Percentiles rank a stretch among this genome's conserved stretches.
Evolutionary conservation across 2,329 filamentous ascomycete species (phyloP).

Genomic region (Tricladium varicosporioides): DNA sequence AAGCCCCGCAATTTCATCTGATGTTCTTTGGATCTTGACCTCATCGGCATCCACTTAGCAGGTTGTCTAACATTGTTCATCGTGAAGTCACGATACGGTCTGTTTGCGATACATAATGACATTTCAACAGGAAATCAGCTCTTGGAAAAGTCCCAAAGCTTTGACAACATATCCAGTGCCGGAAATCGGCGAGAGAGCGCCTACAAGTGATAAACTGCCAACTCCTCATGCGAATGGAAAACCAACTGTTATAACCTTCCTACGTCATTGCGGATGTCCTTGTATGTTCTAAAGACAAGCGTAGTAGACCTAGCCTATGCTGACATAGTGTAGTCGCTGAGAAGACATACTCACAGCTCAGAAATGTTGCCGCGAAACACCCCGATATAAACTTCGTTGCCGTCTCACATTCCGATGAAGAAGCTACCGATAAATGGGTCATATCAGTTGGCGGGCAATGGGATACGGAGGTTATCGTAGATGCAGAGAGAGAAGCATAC

Average conservation of each 20-base stretch:
- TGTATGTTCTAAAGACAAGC: slow-evolving; percentile 47
- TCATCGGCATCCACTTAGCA: neutral
- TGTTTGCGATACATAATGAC: slow-evolving; percentile 24
- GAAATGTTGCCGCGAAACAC: slow-evolving; percentile 49
- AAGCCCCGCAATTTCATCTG: too few species aligned
- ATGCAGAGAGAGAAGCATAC: slow-evolving; percentile 59
- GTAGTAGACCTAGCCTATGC: too few species aligned
- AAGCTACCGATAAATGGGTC: slow-evolving; percentile 47
- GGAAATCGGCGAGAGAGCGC: slow-evolving; percentile 53
- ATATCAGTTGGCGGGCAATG: slow-evolving; percentile 24
- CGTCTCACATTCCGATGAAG: slow-evolving; percentile 59
- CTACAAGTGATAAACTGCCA: slow-evolving; percentile 48
- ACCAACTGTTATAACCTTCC: slow-evolving; percentile 63
- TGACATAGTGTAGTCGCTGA: slow-evolving; percentile 45
- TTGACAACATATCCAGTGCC: slow-evolving; percentile 46
- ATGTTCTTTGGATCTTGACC: too few species aligned
- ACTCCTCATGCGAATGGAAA: slow-evolving; percentile 50
- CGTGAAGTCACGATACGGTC: neutral
- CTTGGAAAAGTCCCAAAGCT: slow-evolving; percentile 26
- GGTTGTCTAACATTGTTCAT: neutral
- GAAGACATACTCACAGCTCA: slow-evolving; percentile 58
- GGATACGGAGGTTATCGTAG: slow-evolving; percentile 57
- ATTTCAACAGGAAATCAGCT: slow-evolving; percentile 31
- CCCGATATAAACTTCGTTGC: slow-evolving; percentile 55
- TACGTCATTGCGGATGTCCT: slow-evolving; percentile 72